Conservation (phyloP, 208 protist species). For the Trypanosoma congolense region DNA sequence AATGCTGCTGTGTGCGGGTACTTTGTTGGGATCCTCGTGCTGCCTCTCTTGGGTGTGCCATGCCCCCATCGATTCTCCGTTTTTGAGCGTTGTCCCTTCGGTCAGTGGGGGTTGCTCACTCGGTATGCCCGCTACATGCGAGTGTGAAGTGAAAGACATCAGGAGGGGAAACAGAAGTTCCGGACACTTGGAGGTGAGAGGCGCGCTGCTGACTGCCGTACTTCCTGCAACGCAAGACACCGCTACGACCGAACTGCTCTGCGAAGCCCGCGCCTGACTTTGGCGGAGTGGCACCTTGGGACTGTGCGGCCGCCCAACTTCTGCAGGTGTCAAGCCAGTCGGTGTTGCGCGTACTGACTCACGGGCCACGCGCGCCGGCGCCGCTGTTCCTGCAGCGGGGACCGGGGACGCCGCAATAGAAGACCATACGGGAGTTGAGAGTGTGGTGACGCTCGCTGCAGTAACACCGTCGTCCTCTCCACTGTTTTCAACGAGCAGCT, state of each 20-base stretch:
- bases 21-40: background rate
- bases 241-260: background rate
- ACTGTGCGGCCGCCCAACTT: background rate
- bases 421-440: background rate
- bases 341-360: background rate
- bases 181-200: background rate
- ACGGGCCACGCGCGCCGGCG: too few species aligned
- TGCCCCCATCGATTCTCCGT: background rate
- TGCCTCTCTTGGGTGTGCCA: background rate
- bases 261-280: background rate
- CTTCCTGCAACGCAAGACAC: background rate
- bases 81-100: background rate
- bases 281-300: background rate
- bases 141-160: slow-evolving; percentile 1
- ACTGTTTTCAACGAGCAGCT: slow-evolving; percentile 1
- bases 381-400: background rate
- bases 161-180: slow-evolving; percentile 10
- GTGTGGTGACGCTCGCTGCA: background rate
- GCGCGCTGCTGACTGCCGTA: background rate
- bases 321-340: background rate
- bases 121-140: background rate
- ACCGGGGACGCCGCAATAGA: background rate
- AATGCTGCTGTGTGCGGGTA: background rate
- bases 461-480: background rate
- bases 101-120: background rate